phyloP scores from a whole-genome alignment of 768 basidiomycete species.

The Tylopilus subfusipes region DNA sequence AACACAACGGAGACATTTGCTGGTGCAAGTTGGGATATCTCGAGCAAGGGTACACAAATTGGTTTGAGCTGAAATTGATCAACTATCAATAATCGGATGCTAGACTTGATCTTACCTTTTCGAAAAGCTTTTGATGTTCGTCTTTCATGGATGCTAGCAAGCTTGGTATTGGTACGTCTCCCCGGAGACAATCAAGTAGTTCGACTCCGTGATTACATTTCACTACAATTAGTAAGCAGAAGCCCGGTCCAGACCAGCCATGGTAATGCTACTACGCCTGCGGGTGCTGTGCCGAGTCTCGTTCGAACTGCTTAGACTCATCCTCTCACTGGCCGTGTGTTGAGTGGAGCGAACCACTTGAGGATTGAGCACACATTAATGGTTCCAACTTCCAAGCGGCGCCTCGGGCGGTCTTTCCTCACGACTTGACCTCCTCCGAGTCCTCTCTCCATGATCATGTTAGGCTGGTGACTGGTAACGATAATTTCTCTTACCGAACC shows the following conservation, averaged over 20 bases:
- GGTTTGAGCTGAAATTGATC: constrained; percentile 48
- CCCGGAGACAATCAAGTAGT: no score
- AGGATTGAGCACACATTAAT: not conserved
- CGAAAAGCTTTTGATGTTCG: constrained; percentile 34
- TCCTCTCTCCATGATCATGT: not conserved
- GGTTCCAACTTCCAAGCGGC: not conserved
- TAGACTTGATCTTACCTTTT: constrained; percentile 30
- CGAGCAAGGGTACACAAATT: constrained; percentile 79
- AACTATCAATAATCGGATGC: not conserved
- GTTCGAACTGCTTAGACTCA: no score
- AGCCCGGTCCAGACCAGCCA: no score
- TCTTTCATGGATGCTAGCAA: constrained; percentile 14
- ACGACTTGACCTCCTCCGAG: not conserved
- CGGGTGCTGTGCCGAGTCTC: no score
- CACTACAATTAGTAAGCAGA: no score
- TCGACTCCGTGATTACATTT: no score
- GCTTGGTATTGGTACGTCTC: no score
- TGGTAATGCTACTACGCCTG: no score
- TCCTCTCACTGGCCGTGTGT: no score
- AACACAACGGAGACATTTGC: constrained; percentile 45
- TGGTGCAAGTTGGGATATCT: constrained; percentile 60
- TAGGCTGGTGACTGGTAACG: not conserved
- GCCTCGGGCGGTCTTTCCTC: not conserved
- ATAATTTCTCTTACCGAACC: not conserved
- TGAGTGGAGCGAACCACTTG: not conserved